Evolutionary conservation across 768 basidiomycete species (phyloP).

Genomic region (Clathrus columnatus): DNA sequence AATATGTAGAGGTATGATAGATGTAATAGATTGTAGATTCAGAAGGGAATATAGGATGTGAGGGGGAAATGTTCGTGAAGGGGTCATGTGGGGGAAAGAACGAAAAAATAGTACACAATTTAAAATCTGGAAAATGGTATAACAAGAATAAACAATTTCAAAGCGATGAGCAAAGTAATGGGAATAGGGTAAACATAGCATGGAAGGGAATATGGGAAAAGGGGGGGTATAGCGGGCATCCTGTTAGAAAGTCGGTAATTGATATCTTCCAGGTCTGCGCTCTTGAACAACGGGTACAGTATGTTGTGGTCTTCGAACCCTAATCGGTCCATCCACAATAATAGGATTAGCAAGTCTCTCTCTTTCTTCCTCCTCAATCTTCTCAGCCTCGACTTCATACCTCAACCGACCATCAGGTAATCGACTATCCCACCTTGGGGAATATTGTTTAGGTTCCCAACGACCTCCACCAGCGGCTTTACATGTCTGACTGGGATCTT

Average conservation of each 20-base stretch:
- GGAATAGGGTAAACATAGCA: background rate
- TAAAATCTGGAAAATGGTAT: background rate
- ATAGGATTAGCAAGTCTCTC: slow-evolving; percentile 50
- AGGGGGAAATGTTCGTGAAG: background rate
- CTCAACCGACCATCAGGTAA: slow-evolving; percentile 60
- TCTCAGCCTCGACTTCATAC: slow-evolving; percentile 64
- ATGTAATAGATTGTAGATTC: background rate
- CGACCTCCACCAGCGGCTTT: slow-evolving; percentile 75
- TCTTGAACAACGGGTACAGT: background rate
- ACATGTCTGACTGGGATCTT: slow-evolving; percentile 57
- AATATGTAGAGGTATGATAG: background rate
- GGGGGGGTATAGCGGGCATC: background rate
- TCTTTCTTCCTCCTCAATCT: slow-evolving; percentile 47
- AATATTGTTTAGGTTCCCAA: slow-evolving; percentile 58
- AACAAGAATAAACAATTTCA: background rate
- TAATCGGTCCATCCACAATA: slow-evolving; percentile 40
- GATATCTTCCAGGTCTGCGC: background rate
- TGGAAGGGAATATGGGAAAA: background rate
- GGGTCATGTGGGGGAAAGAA: background rate
- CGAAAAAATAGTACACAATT: background rate
- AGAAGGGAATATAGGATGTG: background rate
- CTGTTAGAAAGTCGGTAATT: background rate
- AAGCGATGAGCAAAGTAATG: background rate
- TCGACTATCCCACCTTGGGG: slow-evolving; percentile 34
- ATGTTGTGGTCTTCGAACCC: background rate